These are phyloP conservation scores for Diaporthe caulivora DNA, from an alignment of 2,329 filamentous ascomycete species.

Conservation along the genomic window DNA sequence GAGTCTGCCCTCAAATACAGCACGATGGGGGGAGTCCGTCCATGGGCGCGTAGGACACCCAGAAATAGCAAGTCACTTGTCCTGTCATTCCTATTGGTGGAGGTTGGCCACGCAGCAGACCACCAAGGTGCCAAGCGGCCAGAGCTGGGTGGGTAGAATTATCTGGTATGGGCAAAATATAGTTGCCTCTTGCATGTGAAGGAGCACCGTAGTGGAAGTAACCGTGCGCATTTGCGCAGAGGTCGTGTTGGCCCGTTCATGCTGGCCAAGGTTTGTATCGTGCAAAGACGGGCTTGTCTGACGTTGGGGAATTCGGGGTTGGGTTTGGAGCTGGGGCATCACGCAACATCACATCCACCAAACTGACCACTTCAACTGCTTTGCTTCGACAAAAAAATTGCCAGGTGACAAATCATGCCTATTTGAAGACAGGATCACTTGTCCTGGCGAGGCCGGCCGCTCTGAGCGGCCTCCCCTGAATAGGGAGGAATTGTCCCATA, in stretches of 20 bases:
- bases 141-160: constrained; percentile 5
- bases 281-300: background rate
- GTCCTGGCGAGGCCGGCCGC: background rate
- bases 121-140: constrained; percentile 11
- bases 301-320: background rate
- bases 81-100: constrained; percentile 10
- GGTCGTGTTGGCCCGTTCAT: background rate
- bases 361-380: background rate
- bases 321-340: background rate
- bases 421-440: constrained; percentile 3
- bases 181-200: background rate
- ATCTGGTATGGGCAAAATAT: background rate
- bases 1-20: background rate
- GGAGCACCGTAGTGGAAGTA: background rate
- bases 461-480: background rate
- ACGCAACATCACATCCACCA: background rate
- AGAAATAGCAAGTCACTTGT: constrained; percentile 1
- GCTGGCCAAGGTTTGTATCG: background rate
- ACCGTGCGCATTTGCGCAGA: constrained; percentile 8
- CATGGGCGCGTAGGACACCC: constrained; percentile 16
- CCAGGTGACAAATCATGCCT: background rate
- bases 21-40: constrained; percentile 1
- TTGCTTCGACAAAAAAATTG: background rate
- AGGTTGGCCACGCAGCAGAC: background rate
- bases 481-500: background rate